phyloP scores from a whole-genome alignment of 106 monocot species.

The Platanthera zijinensis region DNA sequence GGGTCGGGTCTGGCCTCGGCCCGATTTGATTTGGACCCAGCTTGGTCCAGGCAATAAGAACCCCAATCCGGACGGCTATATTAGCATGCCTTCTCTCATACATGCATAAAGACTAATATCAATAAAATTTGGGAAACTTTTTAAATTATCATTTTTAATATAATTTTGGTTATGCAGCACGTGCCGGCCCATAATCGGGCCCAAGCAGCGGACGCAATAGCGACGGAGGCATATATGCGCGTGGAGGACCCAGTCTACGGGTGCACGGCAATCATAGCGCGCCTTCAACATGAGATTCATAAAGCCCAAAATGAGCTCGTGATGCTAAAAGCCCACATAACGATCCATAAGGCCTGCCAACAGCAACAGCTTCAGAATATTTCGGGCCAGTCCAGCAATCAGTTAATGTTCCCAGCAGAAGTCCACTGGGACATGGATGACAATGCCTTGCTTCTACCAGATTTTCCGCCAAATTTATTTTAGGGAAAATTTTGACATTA shows the following conservation, averaged over 20 bases:
- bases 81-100: too few relatives aligned
- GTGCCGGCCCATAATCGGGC: constrained; percentile 19
- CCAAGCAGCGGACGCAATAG: constrained; percentile 40
- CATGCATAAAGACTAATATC: too few relatives aligned
- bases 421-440: neutral
- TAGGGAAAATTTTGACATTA: neutral
- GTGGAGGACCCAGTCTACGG: constrained; percentile 51
- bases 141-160: too few relatives aligned
- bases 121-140: too few relatives aligned
- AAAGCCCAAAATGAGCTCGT: constrained; percentile 19
- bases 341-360: constrained; percentile 11
- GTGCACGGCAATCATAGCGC: constrained; percentile 21
- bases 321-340: constrained; percentile 20
- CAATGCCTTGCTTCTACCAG: neutral
- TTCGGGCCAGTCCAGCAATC: neutral
- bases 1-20: too few relatives aligned
- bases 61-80: too few relatives aligned
- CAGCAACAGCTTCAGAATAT: neutral
- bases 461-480: neutral
- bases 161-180: constrained; percentile 14
- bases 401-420: neutral
- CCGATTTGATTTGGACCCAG: neutral
- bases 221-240: constrained; percentile 48
- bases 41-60: too few relatives aligned
- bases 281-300: constrained; percentile 35